Evolutionary conservation across 306 rosid species (phyloP).

Genomic region (Begonia fuchsioides): DNA sequence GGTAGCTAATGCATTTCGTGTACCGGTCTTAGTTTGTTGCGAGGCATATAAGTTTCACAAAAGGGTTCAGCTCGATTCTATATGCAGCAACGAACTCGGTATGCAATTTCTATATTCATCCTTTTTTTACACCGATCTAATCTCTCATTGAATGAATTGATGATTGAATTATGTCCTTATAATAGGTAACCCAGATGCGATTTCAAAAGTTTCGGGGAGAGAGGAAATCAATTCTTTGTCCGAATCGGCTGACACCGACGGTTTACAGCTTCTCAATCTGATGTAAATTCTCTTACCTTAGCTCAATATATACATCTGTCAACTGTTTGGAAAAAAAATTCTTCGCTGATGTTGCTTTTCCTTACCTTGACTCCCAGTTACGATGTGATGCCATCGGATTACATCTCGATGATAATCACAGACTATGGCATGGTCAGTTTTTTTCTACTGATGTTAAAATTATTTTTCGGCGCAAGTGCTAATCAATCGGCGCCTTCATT

Average conservation of each 20-base stretch:
- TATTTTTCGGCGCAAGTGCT: not conserved
- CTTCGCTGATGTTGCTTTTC: not conserved
- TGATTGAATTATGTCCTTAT: slow-evolving; percentile 16
- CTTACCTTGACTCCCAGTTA: slow-evolving; percentile 32
- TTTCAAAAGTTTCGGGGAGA: slow-evolving; percentile 62
- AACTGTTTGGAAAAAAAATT: too few species aligned
- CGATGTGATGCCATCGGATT: slow-evolving; percentile 78
- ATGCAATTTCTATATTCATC: slow-evolving; percentile 12
- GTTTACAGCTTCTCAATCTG: slow-evolving; percentile 62
- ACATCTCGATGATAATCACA: slow-evolving; percentile 62
- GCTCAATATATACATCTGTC: too few species aligned
- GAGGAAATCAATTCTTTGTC: slow-evolving; percentile 36
- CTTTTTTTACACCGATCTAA: too few species aligned
- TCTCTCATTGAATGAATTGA: too few species aligned
- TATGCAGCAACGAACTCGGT: slow-evolving; percentile 84
- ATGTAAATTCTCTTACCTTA: slow-evolving; percentile 23
- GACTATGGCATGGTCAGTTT: slow-evolving; percentile 84
- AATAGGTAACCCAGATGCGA: slow-evolving; percentile 61
- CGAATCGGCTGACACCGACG: slow-evolving; percentile 32
- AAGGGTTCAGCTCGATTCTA: slow-evolving; percentile 90
- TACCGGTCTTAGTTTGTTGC: slow-evolving; percentile 83
- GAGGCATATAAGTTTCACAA: slow-evolving; percentile 92
- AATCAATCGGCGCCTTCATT: too few species aligned
- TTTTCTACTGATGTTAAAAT: not conserved
- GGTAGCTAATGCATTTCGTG: slow-evolving; percentile 72